Evolutionary conservation across 108 stramenopile genomes (phyloP).

Genomic region (Cyclostephanos invisitatus): DNA sequence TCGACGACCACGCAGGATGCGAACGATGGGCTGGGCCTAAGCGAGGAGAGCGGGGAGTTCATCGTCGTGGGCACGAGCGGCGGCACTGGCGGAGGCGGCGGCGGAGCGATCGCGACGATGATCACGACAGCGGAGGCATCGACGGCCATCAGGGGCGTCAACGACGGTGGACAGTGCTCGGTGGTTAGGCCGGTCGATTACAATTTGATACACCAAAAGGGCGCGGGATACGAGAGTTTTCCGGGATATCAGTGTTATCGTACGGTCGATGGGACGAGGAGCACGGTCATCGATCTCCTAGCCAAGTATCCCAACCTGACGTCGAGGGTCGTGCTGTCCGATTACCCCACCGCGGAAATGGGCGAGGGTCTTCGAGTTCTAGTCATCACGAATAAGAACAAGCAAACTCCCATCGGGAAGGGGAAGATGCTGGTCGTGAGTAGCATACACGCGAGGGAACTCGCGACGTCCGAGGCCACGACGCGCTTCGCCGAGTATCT

Average conservation of each 20-base stretch:
- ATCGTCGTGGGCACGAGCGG: too few relatives aligned
- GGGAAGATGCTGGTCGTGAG: slow-evolving; percentile 8
- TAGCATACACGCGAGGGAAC: slow-evolving; percentile 5
- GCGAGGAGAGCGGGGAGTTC: too few relatives aligned
- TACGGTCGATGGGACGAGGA: slow-evolving; percentile 4
- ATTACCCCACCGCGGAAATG: neutral
- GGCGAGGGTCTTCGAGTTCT: neutral
- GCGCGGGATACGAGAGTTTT: slow-evolving; percentile 1
- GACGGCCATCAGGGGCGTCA: neutral
- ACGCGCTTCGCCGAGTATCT: slow-evolving; percentile 11
- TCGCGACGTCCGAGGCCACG: slow-evolving; percentile 1
- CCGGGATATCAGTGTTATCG: slow-evolving; percentile 9
- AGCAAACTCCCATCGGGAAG: neutral
- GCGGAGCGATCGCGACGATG: too few relatives aligned
- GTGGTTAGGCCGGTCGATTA: slow-evolving; percentile 2
- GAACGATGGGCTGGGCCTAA: too few relatives aligned
- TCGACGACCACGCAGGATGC: neutral
- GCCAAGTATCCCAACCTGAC: neutral
- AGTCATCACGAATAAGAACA: slow-evolving; percentile 1
- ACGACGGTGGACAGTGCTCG: neutral
- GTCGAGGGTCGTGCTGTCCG: neutral
- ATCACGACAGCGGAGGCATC: neutral
- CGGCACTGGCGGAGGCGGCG: too few relatives aligned
- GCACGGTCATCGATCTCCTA: neutral
- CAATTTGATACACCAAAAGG: neutral